These are phyloP conservation scores for Furcasterigmium furcatum DNA, from an alignment of 2,329 filamentous ascomycete species.

Conservation along the genomic window DNA sequence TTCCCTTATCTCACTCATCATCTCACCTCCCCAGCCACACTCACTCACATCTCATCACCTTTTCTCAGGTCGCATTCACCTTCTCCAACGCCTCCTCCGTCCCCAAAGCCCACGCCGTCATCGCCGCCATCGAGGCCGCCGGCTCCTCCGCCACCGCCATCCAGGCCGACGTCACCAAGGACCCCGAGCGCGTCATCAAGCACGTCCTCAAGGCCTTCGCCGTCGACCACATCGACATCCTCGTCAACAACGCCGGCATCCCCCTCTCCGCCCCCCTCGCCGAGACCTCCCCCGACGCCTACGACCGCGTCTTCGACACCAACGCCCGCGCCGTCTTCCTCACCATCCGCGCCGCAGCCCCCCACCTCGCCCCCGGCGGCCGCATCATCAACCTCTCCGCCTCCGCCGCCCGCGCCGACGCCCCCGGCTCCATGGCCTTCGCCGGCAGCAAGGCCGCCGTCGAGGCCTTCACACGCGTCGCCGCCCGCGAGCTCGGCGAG, in stretches of 20 bases:
- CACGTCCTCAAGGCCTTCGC: conserved; percentile 14
- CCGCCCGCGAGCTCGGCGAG: conserved; percentile 13
- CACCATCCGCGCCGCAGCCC: conserved; percentile 13
- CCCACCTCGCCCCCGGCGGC: conserved; percentile 11
- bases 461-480: conserved; percentile 14
- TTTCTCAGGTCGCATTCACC: conserved; percentile 13
- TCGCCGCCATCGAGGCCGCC: conserved; percentile 16
- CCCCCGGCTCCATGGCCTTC: conserved; percentile 13
- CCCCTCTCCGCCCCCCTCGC: conserved; percentile 12
- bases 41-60: conserved; percentile 7
- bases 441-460: conserved; percentile 13
- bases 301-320: conserved; percentile 13
- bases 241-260: conserved; percentile 14
- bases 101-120: conserved; percentile 14
- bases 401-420: conserved; percentile 12
- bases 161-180: conserved; percentile 14
- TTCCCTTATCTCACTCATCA: not conserved
- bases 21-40: no score
- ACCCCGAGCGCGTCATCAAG: conserved; percentile 13
- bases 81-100: conserved; percentile 13
- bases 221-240: conserved; percentile 14
- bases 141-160: conserved; percentile 15
- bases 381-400: conserved; percentile 18
- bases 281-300: conserved; percentile 11
- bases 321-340: conserved; percentile 14